Base-by-base conservation (phyloP, 2,329 filamentous ascomycete genomes). In the Fusarium sp. region DNA sequence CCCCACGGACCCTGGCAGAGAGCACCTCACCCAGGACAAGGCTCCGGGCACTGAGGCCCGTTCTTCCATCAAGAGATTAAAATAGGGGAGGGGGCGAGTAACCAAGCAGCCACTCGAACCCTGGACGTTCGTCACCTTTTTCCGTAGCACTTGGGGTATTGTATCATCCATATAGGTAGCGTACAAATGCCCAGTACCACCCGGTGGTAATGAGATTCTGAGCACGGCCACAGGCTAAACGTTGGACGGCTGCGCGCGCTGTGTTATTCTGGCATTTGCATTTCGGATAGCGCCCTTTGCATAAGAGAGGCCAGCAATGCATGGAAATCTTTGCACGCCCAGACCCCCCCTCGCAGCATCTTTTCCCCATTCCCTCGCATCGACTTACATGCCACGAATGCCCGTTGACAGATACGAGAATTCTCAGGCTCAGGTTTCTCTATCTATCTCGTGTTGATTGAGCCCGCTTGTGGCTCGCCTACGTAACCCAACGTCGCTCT, bases 1-100 rank as follows among this genome's bases (percentile, higher is more conserved):
- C 45, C 41, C 29, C 59, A 62, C 31, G 33, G 45, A 64, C 61
- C 61, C 61, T 56, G 16, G 39, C 58, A 29, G 18, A 20, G 33
- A 22, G 20, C 41, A 22, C 41, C 41, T 45, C n/a, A 45, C 22
- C 22, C 45, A 27, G 48, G 27, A 29, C 48, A 54, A 29, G 48
- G 48, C 27, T 31, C 10, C 18, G 27, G 48, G 45, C 45, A 54
- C 41, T 64, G 60, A 64, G 60, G 58, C 58, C 58, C 48, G 18
- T 57, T 43, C 50, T 64, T 70, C 58, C 63, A 73, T 63, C 45
- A 29, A 64, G 61, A 71, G 56, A 66, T 76, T 76, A 65, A 73
- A 64, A 74, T 74, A 72, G 68, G 56, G 70, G 73, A 54, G 50
- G 50, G 27, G 50, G 50, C 27, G 11, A 33, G 27, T n/a, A 33